phyloP scores from a whole-genome alignment of 208 protist species.

The Acanthamoeba triangularis region DNA sequence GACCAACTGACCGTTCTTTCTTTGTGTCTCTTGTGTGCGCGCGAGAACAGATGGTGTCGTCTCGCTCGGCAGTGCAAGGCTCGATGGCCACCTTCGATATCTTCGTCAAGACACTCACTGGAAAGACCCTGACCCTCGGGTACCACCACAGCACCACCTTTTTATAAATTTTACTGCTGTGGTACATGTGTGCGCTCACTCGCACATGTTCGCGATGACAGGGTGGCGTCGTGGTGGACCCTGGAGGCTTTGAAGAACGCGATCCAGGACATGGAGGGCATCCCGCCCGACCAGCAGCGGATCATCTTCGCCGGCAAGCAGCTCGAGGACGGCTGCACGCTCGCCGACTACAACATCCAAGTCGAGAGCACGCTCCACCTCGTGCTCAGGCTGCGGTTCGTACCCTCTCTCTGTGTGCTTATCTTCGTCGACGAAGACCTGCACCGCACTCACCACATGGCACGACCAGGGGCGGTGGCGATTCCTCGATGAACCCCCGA shows the following conservation, averaged over 20 bases:
- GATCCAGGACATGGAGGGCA: constrained; percentile 95
- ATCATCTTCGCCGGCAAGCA: constrained; percentile 97
- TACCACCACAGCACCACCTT: not conserved
- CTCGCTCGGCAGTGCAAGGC: not conserved
- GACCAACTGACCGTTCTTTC: not conserved
- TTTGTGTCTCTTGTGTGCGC: not conserved
- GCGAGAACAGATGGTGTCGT: constrained; percentile 8
- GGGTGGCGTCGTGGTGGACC: constrained; percentile 1
- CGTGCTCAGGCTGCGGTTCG: constrained; percentile 84
- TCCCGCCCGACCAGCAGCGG: constrained; percentile 96
- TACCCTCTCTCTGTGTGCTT: too few relatives aligned
- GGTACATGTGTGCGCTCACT: not conserved
- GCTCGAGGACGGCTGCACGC: constrained; percentile 95
- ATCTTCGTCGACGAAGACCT: too few relatives aligned
- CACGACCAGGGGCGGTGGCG: not conserved
- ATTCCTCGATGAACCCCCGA: not conserved
- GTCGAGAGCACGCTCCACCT: constrained; percentile 87
- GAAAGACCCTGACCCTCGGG: constrained; percentile 76
- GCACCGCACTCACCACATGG: too few relatives aligned
- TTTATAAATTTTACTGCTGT: not conserved
- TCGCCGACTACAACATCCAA: constrained; percentile 93
- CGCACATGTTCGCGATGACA: not conserved
- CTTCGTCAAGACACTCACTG: constrained; percentile 82
- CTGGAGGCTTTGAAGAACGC: constrained; percentile 89
- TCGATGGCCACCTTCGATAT: constrained; percentile 69